phyloP scores from a whole-genome alignment of 2,329 filamentous ascomycete species.

The Chaetomiaceae sp. region DNA sequence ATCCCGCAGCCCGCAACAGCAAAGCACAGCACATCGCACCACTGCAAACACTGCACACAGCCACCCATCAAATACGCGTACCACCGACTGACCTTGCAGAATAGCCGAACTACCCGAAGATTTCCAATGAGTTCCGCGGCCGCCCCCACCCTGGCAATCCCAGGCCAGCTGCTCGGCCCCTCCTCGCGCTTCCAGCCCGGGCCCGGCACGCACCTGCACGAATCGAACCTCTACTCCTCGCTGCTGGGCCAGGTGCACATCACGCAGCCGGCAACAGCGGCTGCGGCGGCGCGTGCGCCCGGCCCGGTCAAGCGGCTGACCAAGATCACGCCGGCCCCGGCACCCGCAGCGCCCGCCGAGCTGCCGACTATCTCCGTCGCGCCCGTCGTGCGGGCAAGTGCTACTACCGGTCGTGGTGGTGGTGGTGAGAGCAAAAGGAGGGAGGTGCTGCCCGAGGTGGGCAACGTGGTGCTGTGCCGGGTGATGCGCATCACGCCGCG shows the following conservation, averaged over 20 bases:
- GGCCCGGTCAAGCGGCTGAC: slow-evolving; percentile 54
- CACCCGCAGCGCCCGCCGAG: slow-evolving; percentile 33
- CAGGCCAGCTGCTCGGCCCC: slow-evolving; percentile 73
- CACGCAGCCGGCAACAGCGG: too few relatives aligned
- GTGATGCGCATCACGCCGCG: slow-evolving; percentile 80
- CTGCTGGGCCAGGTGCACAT: slow-evolving; percentile 67
- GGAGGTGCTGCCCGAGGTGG: slow-evolving; percentile 75
- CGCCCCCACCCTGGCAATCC: slow-evolving; percentile 59
- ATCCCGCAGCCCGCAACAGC: slow-evolving; percentile 1
- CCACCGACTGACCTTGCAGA: too few relatives aligned
- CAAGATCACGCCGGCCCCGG: slow-evolving; percentile 43
- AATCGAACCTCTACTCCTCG: slow-evolving; percentile 70
- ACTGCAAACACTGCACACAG: too few relatives aligned
- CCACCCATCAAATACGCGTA: too few relatives aligned
- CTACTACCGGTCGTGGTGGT: too few relatives aligned
- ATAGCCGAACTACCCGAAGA: not conserved
- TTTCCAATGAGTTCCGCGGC: slow-evolving; percentile 20
- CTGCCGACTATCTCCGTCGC: slow-evolving; percentile 53
- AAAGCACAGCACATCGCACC: not conserved
- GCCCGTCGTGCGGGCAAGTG: slow-evolving; percentile 35
- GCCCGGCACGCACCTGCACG: slow-evolving; percentile 76
- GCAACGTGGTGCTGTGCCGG: slow-evolving; percentile 72
- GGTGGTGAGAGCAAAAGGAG: slow-evolving; percentile 38
- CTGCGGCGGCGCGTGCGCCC: slow-evolving; percentile 39
- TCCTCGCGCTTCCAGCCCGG: slow-evolving; percentile 63